phyloP scores from a whole-genome alignment of 2,329 filamentous ascomycete species.

The Exophiala aquamarina region DNA sequence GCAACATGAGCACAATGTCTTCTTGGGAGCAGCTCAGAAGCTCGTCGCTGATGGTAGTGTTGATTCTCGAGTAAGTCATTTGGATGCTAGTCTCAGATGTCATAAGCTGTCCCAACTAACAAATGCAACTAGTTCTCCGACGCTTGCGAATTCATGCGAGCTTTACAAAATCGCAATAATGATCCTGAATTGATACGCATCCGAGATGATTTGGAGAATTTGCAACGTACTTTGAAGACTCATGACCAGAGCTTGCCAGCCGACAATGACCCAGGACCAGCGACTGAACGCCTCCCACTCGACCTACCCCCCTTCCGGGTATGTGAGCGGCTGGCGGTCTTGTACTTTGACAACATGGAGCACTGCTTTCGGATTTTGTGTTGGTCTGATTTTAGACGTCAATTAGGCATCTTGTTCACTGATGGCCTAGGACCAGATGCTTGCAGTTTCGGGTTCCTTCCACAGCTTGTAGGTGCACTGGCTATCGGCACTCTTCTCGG shows the following conservation, averaged over 20 bases:
- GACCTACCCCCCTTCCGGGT: constrained; percentile 17
- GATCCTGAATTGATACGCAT: constrained; percentile 9
- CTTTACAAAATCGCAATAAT: constrained; percentile 4
- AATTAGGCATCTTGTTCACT: constrained; percentile 22
- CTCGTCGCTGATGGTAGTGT: constrained; percentile 4
- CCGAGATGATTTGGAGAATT: constrained; percentile 9
- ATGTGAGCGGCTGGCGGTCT: constrained; percentile 18
- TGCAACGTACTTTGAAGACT: constrained; percentile 16
- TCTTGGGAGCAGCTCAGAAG: background rate
- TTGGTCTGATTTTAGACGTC: constrained; percentile 15
- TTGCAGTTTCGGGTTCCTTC: constrained; percentile 21
- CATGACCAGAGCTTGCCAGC: constrained; percentile 7
- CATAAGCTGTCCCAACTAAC: background rate
- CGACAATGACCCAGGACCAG: background rate
- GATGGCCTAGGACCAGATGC: constrained; percentile 10
- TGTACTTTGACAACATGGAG: constrained; percentile 29
- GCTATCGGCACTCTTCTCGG: constrained; percentile 18
- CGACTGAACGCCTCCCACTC: background rate
- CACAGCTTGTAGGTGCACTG: constrained; percentile 24
- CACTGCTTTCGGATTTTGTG: constrained; percentile 28
- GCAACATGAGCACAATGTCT: background rate
- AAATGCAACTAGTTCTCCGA: constrained; percentile 14
- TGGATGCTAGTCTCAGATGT: background rate
- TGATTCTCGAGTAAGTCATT: background rate
- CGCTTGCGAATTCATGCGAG: constrained; percentile 17